These are phyloP conservation scores for Phytophthora melonis DNA, from an alignment of 352 stramenopile genomes.

Conservation along the genomic window DNA sequence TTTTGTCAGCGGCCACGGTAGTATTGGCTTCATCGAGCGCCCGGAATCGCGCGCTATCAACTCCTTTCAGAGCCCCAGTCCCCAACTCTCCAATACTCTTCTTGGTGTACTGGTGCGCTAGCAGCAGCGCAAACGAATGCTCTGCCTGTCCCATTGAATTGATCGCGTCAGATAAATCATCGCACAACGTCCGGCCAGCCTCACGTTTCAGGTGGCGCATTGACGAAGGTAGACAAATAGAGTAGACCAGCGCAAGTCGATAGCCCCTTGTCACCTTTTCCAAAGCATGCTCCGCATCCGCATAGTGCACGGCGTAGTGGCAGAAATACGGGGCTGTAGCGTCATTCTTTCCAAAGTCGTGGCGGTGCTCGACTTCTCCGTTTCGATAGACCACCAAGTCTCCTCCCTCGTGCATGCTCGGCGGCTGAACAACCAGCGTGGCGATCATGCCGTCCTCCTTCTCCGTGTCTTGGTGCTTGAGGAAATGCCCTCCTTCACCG, in stretches of 20 bases:
- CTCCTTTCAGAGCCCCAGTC: background rate
- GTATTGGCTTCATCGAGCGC: background rate
- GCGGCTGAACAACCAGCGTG: conserved; percentile 48
- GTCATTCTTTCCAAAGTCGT: conserved; percentile 10
- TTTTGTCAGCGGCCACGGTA: background rate
- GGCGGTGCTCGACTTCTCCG: conserved; percentile 5
- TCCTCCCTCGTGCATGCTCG: conserved; percentile 16
- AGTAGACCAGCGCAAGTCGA: conserved; percentile 31
- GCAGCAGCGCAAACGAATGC: background rate
- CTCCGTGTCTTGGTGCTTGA: conserved; percentile 54
- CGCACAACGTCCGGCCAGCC: background rate
- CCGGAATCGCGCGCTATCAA: background rate
- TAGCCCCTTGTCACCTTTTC: conserved; percentile 27
- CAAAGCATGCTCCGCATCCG: conserved; percentile 28
- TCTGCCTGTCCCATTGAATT: background rate
- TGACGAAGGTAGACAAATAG: conserved; percentile 25
- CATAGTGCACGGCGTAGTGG: conserved; percentile 35
- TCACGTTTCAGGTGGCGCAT: background rate
- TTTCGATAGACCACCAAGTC: conserved; percentile 18
- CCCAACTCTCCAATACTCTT: background rate
- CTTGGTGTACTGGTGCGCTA: background rate
- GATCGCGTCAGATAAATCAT: background rate
- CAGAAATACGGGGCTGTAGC: background rate
- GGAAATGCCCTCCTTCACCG: conserved; percentile 46
- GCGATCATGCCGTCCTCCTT: conserved; percentile 57